Conservation (phyloP, 495 filamentous ascomycete species). For the Pyronema domesticum region DNA sequence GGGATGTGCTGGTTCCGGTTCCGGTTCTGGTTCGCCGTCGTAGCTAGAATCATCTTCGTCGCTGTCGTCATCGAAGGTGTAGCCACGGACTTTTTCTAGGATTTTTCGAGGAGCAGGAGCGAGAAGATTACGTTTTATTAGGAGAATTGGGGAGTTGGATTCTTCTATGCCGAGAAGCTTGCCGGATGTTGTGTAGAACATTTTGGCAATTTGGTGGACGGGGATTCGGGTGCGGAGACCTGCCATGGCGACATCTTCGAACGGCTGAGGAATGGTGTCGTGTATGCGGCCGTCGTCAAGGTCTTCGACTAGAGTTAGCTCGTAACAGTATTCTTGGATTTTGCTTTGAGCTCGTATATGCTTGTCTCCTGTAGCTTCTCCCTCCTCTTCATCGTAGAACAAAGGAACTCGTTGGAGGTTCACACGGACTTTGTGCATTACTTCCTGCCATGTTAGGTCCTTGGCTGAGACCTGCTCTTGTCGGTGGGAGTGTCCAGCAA, state of each 20-base stretch:
- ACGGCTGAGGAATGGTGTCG: conserved; percentile 47
- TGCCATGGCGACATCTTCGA: conserved; percentile 51
- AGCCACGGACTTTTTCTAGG: conserved; percentile 26
- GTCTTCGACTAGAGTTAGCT: conserved; percentile 79
- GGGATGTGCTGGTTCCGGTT: conserved; percentile 17
- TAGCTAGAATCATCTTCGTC: conserved; percentile 12
- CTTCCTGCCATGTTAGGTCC: conserved; percentile 89
- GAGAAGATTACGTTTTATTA: conserved; percentile 69
- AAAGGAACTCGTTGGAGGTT: conserved; percentile 38
- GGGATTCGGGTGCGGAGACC: conserved; percentile 74
- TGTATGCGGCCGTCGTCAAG: conserved; percentile 82
- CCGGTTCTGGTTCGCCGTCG: conserved; percentile 16
- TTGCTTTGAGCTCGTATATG: conserved; percentile 33
- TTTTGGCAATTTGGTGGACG: conserved; percentile 80
- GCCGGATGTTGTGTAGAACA: conserved; percentile 94
- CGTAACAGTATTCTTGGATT: conserved; percentile 66
- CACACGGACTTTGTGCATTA: conserved; percentile 82
- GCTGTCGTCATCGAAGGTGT: conserved; percentile 18
- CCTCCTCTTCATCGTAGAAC: conserved; percentile 26
- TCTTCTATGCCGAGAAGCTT: conserved; percentile 81
- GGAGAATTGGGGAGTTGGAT: conserved; percentile 66
- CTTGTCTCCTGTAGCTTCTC: conserved; percentile 5
- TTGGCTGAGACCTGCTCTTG: conserved; percentile 36
- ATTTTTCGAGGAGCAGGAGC: conserved; percentile 49
- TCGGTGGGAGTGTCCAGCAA: conserved; percentile 55